A percentile compares a stretch with the other conserved stretches of the same genome.
These are phyloP conservation scores for Tulasnella sp. DNA, from an alignment of 768 basidiomycete genomes.

Conservation along the genomic window DNA sequence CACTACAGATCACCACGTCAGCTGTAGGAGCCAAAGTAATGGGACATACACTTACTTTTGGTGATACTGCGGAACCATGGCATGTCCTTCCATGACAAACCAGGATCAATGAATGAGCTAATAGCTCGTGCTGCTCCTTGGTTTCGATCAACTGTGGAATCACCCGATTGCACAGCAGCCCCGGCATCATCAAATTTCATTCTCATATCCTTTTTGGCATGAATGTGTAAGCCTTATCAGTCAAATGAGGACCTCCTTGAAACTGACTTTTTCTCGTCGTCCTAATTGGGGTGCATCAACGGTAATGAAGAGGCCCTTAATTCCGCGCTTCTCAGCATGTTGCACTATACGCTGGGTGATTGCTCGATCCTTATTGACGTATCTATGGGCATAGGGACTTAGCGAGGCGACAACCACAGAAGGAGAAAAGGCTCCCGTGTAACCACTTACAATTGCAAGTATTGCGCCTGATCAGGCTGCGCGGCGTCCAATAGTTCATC, in stretches of 20 bases:
- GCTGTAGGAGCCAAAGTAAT: conserved; percentile 3
- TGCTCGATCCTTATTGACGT: conserved; percentile 82
- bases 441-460: conserved; percentile 72
- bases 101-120: conserved; percentile 90
- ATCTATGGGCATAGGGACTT: conserved; percentile 31
- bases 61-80: conserved; percentile 65
- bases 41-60: conserved; percentile 31
- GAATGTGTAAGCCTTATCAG: background rate
- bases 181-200: conserved; percentile 86
- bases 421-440: background rate
- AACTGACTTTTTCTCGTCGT: conserved; percentile 61
- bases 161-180: conserved; percentile 34
- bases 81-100: conserved; percentile 74
- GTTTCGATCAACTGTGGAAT: conserved; percentile 53
- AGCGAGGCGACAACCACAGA: background rate
- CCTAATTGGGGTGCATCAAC: conserved; percentile 97
- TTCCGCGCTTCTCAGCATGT: conserved; percentile 79
- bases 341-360: conserved; percentile 78
- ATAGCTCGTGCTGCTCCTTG: conserved; percentile 94
- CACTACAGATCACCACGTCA: conserved; percentile 38
- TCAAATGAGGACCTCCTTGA: background rate
- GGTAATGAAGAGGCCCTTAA: conserved; percentile 91
- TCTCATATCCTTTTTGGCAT: conserved; percentile 64
- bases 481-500: conserved; percentile 90
- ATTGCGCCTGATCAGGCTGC: conserved; percentile 62